phyloP scores from a whole-genome alignment of 1,139 yeast species.

The Scheffersomyces segobiensis region DNA sequence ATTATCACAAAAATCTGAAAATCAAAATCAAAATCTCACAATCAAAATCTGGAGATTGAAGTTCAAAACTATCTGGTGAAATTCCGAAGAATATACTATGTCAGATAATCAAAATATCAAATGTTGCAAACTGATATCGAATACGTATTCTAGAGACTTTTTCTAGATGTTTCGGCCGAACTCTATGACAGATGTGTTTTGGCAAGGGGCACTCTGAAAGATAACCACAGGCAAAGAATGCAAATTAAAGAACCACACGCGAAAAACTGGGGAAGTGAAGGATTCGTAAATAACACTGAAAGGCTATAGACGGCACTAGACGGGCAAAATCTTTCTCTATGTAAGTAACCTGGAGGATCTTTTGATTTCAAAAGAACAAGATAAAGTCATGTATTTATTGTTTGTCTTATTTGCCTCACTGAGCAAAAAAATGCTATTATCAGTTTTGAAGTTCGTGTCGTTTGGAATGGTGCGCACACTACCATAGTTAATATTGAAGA shows the following conservation, averaged over 20 bases:
- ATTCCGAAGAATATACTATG: neutral
- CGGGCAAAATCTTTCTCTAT: neutral
- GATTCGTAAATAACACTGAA: neutral
- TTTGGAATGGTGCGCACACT: neutral
- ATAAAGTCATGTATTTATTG: neutral
- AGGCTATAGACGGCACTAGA: neutral
- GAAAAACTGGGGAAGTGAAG: neutral
- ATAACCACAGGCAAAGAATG: neutral
- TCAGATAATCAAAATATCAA: neutral
- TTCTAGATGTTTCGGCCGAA: neutral
- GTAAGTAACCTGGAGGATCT: neutral
- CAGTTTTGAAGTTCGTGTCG: neutral
- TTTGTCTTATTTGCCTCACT: neutral
- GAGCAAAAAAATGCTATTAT: neutral
- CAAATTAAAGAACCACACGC: neutral
- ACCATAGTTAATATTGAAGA: neutral
- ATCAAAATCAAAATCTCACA: neutral
- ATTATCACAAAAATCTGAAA: neutral
- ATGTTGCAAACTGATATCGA: neutral
- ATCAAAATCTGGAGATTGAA: neutral
- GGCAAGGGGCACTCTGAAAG: neutral
- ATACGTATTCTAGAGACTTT: neutral
- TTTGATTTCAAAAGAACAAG: neutral
- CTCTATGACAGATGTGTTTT: neutral
- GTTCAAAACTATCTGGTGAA: neutral